Percentiles rank a stretch among this genome's conserved stretches.
Evolutionary conservation across 495 filamentous ascomycete species (phyloP).

Genomic region (Xylaria cubensis): DNA sequence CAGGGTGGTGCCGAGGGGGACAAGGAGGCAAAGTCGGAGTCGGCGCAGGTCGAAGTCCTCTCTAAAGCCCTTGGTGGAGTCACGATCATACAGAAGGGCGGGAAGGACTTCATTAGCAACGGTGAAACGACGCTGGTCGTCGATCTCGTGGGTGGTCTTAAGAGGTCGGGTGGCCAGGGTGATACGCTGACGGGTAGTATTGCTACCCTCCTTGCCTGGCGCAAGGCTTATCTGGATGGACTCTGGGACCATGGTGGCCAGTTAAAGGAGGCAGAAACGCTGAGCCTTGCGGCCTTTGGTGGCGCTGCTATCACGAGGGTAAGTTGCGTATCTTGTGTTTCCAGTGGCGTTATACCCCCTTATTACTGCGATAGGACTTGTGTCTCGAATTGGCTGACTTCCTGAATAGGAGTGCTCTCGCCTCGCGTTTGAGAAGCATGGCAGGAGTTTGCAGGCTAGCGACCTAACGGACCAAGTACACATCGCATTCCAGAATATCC

Average conservation of each 20-base stretch:
- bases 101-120: constrained; percentile 84
- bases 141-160: constrained; percentile 79
- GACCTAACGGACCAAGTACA: constrained; percentile 94
- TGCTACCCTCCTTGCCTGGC: constrained; percentile 86
- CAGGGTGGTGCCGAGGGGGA: constrained; percentile 53
- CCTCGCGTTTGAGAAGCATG: constrained; percentile 84
- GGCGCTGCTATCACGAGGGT: constrained; percentile 84
- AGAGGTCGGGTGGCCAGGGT: constrained; percentile 92
- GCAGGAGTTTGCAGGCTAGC: constrained; percentile 89
- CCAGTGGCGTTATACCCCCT: neutral
- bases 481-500: constrained; percentile 77
- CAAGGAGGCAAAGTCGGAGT: constrained; percentile 50
- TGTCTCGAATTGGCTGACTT: constrained; percentile 25
- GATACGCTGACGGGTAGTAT: constrained; percentile 93
- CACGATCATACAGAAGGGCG: constrained; percentile 88
- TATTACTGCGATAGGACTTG: neutral
- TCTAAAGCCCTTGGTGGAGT: constrained; percentile 83
- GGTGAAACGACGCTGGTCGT: constrained; percentile 75
- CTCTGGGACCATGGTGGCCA: constrained; percentile 78
- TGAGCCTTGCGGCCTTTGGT: constrained; percentile 82
- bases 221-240: constrained; percentile 81
- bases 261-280: constrained; percentile 65
- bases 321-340: constrained; percentile 30
- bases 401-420: constrained; percentile 75
- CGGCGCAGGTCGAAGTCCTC: constrained; percentile 72